phyloP scores from a whole-genome alignment of 805 yeast species.

The Lipomyces sp. region DNA sequence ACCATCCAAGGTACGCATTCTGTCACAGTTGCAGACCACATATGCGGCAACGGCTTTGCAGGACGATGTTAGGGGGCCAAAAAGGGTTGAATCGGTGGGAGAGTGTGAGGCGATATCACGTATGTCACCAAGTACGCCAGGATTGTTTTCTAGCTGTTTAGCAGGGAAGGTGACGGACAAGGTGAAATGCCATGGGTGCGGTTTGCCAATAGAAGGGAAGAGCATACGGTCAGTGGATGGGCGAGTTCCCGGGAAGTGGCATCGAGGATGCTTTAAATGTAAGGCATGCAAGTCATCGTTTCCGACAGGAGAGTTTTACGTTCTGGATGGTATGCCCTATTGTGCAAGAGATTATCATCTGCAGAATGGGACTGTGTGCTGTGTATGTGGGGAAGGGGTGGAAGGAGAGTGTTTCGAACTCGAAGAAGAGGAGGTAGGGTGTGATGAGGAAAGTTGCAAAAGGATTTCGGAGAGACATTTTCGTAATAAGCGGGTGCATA shows the following conservation, averaged over 20 bases:
- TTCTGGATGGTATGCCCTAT: slow-evolving; percentile 75
- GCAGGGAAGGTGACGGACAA: not conserved
- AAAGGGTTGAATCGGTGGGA: not conserved
- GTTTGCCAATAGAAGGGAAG: slow-evolving; percentile 58
- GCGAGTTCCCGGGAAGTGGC: slow-evolving; percentile 59
- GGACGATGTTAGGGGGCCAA: not conserved
- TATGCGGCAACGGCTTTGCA: not conserved
- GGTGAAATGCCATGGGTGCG: slow-evolving; percentile 70
- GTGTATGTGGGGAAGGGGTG: slow-evolving; percentile 70
- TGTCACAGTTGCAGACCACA: not conserved
- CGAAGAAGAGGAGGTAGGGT: slow-evolving; percentile 49
- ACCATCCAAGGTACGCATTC: not conserved
- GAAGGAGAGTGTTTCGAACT: slow-evolving; percentile 91
- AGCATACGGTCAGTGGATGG: slow-evolving; percentile 1
- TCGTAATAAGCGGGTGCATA: slow-evolving; percentile 68
- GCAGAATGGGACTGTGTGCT: slow-evolving; percentile 75
- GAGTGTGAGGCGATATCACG: not conserved
- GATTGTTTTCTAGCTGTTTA: not conserved
- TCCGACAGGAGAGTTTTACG: slow-evolving; percentile 55
- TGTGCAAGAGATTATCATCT: slow-evolving; percentile 79
- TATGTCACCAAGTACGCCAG: not conserved
- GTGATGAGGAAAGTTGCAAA: not conserved
- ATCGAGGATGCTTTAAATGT: slow-evolving; percentile 82
- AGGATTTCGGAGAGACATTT: not conserved
- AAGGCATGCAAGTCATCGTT: slow-evolving; percentile 54